Evolutionary conservation across 169 alveolate species (phyloP), one percentile per base, ranked within the genome.

Genomic region (Plasmodium gaboni): DNA sequence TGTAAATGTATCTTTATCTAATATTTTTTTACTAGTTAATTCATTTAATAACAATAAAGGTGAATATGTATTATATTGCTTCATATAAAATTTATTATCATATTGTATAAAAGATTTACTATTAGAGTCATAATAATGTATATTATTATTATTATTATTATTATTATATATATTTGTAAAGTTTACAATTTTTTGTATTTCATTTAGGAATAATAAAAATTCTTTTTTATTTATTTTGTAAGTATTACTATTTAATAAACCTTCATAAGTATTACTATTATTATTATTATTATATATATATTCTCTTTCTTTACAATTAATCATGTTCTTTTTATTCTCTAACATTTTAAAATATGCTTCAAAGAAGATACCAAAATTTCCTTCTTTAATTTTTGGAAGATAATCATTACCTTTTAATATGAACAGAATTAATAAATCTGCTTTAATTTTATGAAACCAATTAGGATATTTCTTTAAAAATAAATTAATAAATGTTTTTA

Each of bases 331-430:
- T 7, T 32, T 57, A 1, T 24, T 51, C 8, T 85, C 74, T 26
- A 85, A 42, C 92, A 85, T 85, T 50, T 85, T 85, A 70, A 85
- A 70, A 44, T 92, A 92, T 1, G 95, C 94, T 19, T 89, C 92
- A 51, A 85, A 73, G 67, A 88, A 92, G 12, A 83, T 61, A 10
- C 65, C 57, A 53, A 92, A 92, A 70, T 90, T 80, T 15, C 91
- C 92, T 70, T 92, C 95, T 13, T 72, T 89, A 13, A 83, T 64
- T 73, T 92, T 92, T 6, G 95, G 95, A 53, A 92, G 59, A 50
- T 92, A 92, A 42, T 92, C 95, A 50, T 92, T 92, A 15, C 95
- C 95, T 26, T 92, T 92, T 42, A 92, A 24, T 17, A 92, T 51
- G 42, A 89, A 92, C 42, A 92, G 50, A 57, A 92, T 74, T 19